Evolutionary conservation across 2,329 filamentous ascomycete species (phyloP).

Genomic region (Fusarium domesticum): DNA sequence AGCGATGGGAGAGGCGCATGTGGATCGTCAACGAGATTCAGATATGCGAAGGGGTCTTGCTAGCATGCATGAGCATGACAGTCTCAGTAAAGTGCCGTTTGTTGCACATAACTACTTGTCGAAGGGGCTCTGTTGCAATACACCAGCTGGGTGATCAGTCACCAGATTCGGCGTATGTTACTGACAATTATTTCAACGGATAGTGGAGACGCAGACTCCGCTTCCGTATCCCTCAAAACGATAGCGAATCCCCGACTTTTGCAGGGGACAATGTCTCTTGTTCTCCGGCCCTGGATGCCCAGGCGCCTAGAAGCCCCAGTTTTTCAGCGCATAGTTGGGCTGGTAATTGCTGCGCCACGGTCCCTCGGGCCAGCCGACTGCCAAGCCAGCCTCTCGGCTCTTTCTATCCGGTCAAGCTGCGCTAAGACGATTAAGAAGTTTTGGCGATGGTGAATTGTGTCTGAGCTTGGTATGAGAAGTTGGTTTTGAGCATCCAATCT

Average conservation of each 20-base stretch:
- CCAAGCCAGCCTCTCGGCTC: constrained; percentile 33
- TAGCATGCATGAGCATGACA: too few species aligned
- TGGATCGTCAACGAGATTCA: too few species aligned
- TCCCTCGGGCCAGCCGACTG: constrained; percentile 29
- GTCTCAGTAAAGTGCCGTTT: too few species aligned
- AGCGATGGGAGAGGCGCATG: constrained; percentile 1
- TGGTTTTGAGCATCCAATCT: constrained; percentile 20
- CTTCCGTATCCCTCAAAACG: constrained; percentile 22
- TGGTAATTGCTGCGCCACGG: constrained; percentile 29
- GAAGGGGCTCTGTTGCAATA: constrained; percentile 7
- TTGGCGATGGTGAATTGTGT: constrained; percentile 13
- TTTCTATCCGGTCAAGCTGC: constrained; percentile 28
- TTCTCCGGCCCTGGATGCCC: constrained; percentile 20
- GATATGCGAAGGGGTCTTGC: too few species aligned
- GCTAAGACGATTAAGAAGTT: constrained; percentile 22
- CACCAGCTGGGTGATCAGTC: too few species aligned
- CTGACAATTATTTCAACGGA: constrained; percentile 13
- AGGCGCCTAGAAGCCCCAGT: constrained; percentile 25
- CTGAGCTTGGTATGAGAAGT: constrained; percentile 11
- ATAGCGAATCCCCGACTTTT: constrained; percentile 15
- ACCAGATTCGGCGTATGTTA: constrained; percentile 12
- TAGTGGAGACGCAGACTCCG: constrained; percentile 21
- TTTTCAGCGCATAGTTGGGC: constrained; percentile 28
- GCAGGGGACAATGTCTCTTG: constrained; percentile 22
- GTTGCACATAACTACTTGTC: too few species aligned